Evolutionary conservation across 441 rosid genomes (phyloP), one percentile per base, ranked within the genome.

Genomic region (Flueggea neowawraea): DNA sequence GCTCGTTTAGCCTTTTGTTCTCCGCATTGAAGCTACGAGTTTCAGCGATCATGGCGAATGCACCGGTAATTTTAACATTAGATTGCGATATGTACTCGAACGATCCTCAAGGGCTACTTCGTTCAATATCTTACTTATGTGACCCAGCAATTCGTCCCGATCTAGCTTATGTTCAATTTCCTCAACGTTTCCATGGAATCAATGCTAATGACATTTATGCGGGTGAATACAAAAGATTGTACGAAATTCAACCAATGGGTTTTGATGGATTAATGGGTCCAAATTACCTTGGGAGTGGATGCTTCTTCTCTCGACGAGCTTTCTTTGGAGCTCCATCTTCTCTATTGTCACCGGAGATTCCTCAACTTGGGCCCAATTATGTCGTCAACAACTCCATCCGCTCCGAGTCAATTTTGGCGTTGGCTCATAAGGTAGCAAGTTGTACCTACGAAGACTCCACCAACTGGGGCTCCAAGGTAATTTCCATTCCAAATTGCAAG

Each of bases 51-150:
- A 82, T 92, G 88, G 84, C 84, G 22, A 92, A 88, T 61, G 78
- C 88, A 31, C 82, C 94, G 0, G 50, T 87, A 13, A 69, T 88
- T 16, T 65, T 90, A 63, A 80, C 88, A 13, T 68, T 83, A 10
- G 98, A 92, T 45, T 86, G 98, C 44, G 97, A 90, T 73, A 86
- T 81, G 90, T 75, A 78, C 67, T 90, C 96, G 1, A 91, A 85
- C 54, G 80, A 89, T 58, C 92, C 95, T 0, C 16, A 32, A 36
- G 74, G 95, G 3, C 85, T 76, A 17, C 52, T 62, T 1, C 80
- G 79, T 9, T 80, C 70, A 8, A 63, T 89, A 4, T 87, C 96
- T 53, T 87, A 85, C 67, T 28, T 75, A 1, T 60, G 58, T 2
- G 91, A 89, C 10, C 80, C 83, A 3, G 31, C 49, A 17, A 63